These are phyloP conservation scores for Talaromyces nanjingensis DNA, from an alignment of 495 filamentous ascomycete genomes.

Conservation along the genomic window DNA sequence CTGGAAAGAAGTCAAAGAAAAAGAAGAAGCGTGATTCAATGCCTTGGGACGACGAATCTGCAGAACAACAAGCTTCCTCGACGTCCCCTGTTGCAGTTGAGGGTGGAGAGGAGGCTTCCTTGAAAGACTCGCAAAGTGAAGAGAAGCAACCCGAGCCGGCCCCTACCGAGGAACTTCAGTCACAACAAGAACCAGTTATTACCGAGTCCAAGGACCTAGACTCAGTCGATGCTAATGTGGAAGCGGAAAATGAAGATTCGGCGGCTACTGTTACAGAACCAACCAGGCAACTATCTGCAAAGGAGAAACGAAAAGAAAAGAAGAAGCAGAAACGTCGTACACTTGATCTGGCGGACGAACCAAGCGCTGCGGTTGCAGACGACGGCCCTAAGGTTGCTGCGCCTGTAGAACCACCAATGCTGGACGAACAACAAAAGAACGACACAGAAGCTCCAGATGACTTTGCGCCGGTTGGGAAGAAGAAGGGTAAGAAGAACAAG, in stretches of 20 bases:
- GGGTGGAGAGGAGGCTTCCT: neutral
- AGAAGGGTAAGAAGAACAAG: constrained; percentile 35
- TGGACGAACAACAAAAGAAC: neutral
- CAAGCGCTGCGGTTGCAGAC: neutral
- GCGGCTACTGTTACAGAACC: constrained; percentile 13
- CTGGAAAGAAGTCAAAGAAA: constrained; percentile 30
- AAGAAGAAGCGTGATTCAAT: constrained; percentile 30
- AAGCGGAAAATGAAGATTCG: constrained; percentile 15
- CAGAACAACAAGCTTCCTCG: neutral
- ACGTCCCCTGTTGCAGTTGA: neutral
- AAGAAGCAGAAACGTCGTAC: constrained; percentile 37
- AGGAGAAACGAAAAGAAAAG: constrained; percentile 38
- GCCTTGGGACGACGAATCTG: neutral
- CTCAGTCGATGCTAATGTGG: constrained; percentile 1
- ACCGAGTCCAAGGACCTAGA: constrained; percentile 10
- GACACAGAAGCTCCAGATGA: constrained; percentile 7
- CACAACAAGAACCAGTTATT: constrained; percentile 7
- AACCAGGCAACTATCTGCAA: constrained; percentile 28
- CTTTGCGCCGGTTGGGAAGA: constrained; percentile 41
- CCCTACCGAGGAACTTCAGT: neutral
- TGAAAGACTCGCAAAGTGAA: neutral
- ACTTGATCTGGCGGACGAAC: constrained; percentile 3
- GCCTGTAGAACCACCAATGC: neutral
- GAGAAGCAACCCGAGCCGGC: neutral
- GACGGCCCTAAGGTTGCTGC: constrained; percentile 16